A percentile compares a stretch with the other conserved stretches of the same genome.
Conservation (phyloP, 192 early-diverging fungal species). For the Backusella psychrophila region DNA sequence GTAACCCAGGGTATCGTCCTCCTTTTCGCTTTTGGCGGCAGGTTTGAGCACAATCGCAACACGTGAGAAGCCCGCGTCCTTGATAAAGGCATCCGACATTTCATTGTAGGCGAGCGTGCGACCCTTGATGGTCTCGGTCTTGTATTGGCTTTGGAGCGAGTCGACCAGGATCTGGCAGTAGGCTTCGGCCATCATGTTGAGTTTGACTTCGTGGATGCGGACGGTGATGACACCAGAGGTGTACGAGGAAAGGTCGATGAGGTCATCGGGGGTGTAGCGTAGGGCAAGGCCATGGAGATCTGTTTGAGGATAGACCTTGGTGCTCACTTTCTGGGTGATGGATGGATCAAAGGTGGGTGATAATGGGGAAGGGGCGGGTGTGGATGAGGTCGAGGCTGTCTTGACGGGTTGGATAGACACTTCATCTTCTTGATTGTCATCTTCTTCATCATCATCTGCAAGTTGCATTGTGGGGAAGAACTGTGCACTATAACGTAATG, state of each 20-base stretch:
- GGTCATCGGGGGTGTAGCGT: constrained; percentile 26
- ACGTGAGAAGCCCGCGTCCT: constrained; percentile 33
- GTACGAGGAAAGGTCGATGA: constrained; percentile 29
- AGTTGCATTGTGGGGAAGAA: constrained; percentile 36
- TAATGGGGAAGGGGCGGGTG: neutral
- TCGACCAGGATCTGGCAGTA: constrained; percentile 54
- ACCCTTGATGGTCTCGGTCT: constrained; percentile 33
- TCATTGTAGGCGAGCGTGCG: constrained; percentile 28
- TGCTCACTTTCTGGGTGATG: neutral
- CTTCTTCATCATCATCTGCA: neutral
- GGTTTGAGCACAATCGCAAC: constrained; percentile 27
- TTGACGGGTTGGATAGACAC: neutral
- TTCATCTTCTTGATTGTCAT: neutral
- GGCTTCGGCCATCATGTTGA: neutral
- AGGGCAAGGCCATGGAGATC: constrained; percentile 26
- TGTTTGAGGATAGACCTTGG: neutral
- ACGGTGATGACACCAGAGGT: constrained; percentile 54
- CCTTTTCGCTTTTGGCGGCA: constrained; percentile 6
- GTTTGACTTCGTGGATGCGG: constrained; percentile 43
- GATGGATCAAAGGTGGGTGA: neutral
- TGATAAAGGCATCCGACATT: constrained; percentile 36
- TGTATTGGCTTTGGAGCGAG: constrained; percentile 32
- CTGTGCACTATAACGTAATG: constrained; percentile 37
- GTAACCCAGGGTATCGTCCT: constrained; percentile 15
- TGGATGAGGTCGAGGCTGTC: neutral